Evolutionary conservation across 176 grass and related monocot species (phyloP).

Genomic region (Saccharum officinarum): DNA sequence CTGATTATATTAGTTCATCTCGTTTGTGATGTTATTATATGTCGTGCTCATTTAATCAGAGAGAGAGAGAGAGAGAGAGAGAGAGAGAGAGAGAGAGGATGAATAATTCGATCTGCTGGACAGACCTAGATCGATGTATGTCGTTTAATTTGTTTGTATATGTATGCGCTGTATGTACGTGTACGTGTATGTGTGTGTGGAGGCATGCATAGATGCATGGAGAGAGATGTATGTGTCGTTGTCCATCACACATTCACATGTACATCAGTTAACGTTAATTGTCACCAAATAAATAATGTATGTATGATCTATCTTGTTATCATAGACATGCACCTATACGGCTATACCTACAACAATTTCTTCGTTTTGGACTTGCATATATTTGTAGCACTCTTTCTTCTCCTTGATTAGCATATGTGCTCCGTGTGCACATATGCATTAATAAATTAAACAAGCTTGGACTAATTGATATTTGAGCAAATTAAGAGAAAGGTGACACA

Average conservation of each 20-base stretch:
- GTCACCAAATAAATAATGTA: conserved; percentile 3
- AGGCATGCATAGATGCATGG: background rate
- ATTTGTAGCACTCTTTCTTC: background rate
- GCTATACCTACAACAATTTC: too few species aligned
- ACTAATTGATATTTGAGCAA: background rate
- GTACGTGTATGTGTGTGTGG: background rate
- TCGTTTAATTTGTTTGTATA: background rate
- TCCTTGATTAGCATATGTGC: background rate
- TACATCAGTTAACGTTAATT: background rate
- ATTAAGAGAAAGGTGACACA: background rate
- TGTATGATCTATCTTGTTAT: background rate
- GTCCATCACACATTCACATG: conserved; percentile 1
- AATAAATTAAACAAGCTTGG: background rate
- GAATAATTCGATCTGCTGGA: conserved; percentile 13
- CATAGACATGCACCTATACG: background rate
- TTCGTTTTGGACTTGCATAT: too few species aligned
- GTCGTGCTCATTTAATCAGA: background rate
- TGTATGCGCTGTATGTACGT: background rate
- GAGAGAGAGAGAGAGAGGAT: background rate
- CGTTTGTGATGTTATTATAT: background rate
- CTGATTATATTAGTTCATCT: conserved; percentile 23
- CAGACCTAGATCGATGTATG: background rate
- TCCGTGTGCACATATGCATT: background rate
- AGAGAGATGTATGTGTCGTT: background rate
- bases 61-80: background rate